Evolutionary conservation across 495 filamentous ascomycete genomes (phyloP).

Genomic region (Aspergillus ostianus): DNA sequence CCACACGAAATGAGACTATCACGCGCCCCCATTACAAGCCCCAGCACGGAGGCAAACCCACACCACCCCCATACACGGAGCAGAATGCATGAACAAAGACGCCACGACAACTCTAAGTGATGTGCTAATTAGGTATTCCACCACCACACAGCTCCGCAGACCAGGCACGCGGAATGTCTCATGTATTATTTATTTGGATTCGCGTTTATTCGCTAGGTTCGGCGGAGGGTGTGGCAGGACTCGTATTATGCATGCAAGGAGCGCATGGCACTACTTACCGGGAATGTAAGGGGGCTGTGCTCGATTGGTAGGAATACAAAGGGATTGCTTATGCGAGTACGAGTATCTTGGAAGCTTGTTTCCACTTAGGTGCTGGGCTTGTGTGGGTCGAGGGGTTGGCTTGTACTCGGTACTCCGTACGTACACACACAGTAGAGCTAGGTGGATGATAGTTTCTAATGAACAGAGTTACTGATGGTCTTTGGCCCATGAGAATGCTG

Average conservation of each 20-base stretch:
- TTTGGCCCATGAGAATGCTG: too few species aligned
- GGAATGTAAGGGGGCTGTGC: neutral
- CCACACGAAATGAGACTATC: too few species aligned
- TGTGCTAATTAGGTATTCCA: neutral
- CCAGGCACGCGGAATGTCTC: neutral
- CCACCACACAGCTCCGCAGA: neutral
- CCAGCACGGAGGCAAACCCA: neutral
- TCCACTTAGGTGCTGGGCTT: neutral
- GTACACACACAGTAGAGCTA: too few species aligned
- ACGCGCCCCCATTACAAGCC: too few species aligned
- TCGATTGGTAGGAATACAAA: neutral
- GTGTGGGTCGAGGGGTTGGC: neutral
- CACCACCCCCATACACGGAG: too few species aligned
- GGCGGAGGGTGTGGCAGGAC: too few species aligned
- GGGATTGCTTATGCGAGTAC: neutral
- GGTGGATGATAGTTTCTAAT: too few species aligned
- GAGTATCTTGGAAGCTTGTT: neutral
- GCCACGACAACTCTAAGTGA: neutral
- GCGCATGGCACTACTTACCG: neutral
- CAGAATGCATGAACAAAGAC: neutral
- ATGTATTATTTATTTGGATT: neutral
- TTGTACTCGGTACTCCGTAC: neutral
- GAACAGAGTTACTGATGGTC: too few species aligned
- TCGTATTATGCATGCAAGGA: neutral
- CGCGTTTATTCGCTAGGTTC: neutral